Base-by-base conservation (phyloP, 1,284 basidiomycete species). In the Fistulinella staudtii region DNA sequence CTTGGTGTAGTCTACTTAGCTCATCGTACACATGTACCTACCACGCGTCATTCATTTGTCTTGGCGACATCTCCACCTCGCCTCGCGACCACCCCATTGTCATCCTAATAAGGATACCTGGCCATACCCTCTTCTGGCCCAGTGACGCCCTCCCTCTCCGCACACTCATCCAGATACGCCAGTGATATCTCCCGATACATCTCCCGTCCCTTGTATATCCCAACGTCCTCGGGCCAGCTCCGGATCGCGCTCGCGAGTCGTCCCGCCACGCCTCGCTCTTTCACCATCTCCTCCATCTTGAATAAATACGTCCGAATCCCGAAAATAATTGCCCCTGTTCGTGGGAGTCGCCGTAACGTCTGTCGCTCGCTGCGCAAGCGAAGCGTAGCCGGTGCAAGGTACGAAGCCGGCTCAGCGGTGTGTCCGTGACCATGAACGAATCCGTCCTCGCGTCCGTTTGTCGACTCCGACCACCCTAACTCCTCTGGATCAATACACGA, bases 251-350 rank as follows among this genome's bases (percentile, higher is more conserved):
- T 77, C 5, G 80, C 85, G 57, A 89, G 60, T 57, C 86, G 69
- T 28, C 75, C 81, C 0, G 83, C 77, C n/a, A 83, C 76, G 1
- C 83, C 85, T 13, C 67, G 70, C 58, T 89, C 87, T 42, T 68
- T 56, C 22, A 66, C 78, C 2, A 91, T 61, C 35, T 76, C 71
- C 29, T 70, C 72, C 8, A 89, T 61, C 5, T 76, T 76, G n/a
- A 76, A 77, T 47, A 84, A 54, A 61, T 89, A 87, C 28, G 84
- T 85, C 14, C 85, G 73, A 53, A 90, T 85, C 31, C 82, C 85
- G 60, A 91, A 91, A n/a, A 85, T 69, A 33, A 90, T 72, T 13
- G 79, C 83, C 3, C 87, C 86, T 20, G 75, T 80, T 9, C 71
- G 68, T 3, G 80, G 75, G 14, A 89, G 72, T 20, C 88, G 71